Conservation (phyloP, 805 yeast species). For the Barnettozyma pratensis region DNA sequence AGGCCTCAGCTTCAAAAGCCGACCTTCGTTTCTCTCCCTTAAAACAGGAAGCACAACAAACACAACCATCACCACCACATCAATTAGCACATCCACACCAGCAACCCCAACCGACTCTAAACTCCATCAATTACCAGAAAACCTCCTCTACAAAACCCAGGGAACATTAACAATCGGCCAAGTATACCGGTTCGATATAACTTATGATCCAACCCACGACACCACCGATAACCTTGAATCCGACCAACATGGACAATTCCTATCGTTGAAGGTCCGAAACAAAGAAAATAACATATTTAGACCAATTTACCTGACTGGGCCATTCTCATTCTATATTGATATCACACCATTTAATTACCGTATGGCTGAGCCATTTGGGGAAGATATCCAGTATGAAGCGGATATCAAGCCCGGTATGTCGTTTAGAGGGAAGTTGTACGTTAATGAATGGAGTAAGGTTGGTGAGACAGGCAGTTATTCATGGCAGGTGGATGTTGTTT, state of each 20-base stretch:
- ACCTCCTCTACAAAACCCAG: not conserved
- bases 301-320: slow-evolving; percentile 87
- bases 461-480: slow-evolving; percentile 33
- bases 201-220: not conserved
- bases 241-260: slow-evolving; percentile 13
- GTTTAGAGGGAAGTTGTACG: slow-evolving; percentile 48
- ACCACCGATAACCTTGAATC: not conserved
- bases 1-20: too few species aligned
- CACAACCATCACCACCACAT: too few species aligned
- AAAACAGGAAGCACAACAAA: too few species aligned
- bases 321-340: slow-evolving; percentile 81
- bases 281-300: slow-evolving; percentile 65
- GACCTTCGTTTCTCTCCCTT: too few species aligned
- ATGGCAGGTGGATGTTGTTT: slow-evolving; percentile 78
- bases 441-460: slow-evolving; percentile 41
- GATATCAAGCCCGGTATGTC: slow-evolving; percentile 69
- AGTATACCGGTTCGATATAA: slow-evolving; percentile 14
- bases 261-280: slow-evolving; percentile 60
- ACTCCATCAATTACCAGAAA: too few species aligned
- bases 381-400: slow-evolving; percentile 40
- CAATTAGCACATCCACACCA: too few species aligned
- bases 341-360: slow-evolving; percentile 63
- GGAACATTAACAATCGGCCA: slow-evolving; percentile 13
- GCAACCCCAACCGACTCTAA: too few species aligned
- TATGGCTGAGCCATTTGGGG: slow-evolving; percentile 38